A percentile compares a stretch with the other conserved stretches of the same genome.
phyloP scores from a whole-genome alignment of 2,329 filamentous ascomycete genomes.

The Apiospora hydei region DNA sequence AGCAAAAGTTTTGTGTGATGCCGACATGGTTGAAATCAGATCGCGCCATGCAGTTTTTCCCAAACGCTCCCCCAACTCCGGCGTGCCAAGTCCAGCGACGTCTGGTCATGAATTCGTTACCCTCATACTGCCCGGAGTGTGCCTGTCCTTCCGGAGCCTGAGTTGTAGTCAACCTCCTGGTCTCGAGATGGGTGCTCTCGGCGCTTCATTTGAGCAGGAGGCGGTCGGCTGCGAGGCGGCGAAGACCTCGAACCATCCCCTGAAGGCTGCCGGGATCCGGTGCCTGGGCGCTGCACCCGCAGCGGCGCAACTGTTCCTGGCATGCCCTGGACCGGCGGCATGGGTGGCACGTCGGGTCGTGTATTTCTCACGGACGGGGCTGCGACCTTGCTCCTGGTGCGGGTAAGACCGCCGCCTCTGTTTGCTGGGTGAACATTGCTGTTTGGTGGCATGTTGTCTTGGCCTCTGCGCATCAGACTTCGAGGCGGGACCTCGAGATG shows the following conservation, averaged over 20 bases:
- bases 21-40: background rate
- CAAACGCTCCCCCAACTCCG: background rate
- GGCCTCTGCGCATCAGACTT: slow-evolving; percentile 35
- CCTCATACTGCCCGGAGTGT: slow-evolving; percentile 43
- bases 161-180: slow-evolving; percentile 37
- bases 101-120: background rate
- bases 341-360: slow-evolving; percentile 34
- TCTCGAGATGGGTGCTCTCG: slow-evolving; percentile 30
- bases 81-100: background rate
- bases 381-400: slow-evolving; percentile 40
- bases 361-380: slow-evolving; percentile 31
- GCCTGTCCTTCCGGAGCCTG: slow-evolving; percentile 40
- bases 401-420: slow-evolving; percentile 28
- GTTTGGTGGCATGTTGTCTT: slow-evolving; percentile 29
- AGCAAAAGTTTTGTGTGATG: background rate
- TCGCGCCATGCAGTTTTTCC: background rate
- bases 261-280: slow-evolving; percentile 6
- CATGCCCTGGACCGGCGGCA: slow-evolving; percentile 34
- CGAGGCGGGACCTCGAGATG: slow-evolving; percentile 36
- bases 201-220: slow-evolving; percentile 22
- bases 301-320: background rate
- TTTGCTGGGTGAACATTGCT: background rate
- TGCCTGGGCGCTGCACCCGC: slow-evolving; percentile 8
- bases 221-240: slow-evolving; percentile 6
- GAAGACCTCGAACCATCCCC: slow-evolving; percentile 22